Evolutionary conservation across 331 rosid genomes (phyloP), one percentile per base, ranked within the genome.

Genomic region (Pyrus hybrid): DNA sequence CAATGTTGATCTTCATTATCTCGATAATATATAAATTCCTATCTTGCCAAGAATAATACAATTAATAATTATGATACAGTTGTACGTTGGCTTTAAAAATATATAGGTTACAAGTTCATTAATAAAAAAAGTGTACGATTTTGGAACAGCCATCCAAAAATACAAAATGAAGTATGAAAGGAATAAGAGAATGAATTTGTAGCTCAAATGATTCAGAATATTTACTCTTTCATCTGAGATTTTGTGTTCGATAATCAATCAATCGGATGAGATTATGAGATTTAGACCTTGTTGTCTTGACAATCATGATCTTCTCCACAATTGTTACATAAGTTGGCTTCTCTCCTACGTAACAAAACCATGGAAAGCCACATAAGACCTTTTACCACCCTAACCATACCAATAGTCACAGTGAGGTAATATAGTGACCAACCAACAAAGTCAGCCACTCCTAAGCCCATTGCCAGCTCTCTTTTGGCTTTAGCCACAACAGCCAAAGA

Each of bases 361-460:
- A 78, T 76, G 6, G 60, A 37, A 29, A 91, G 51, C 91, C 91
- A 86, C 76, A 84, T 17, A 33, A 87, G 28, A 32, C 80, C 77
- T 82, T 88, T 93, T 4, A 82, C 81, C 60, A 83, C 26, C 80
- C 81, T 90, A 0, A 90, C 84, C 85, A 91, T 82, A 61, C 99
- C 99, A 77, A 88, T 87, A 4, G 85, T 78, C 20, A 91, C 85
- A 3, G 86, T 87, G 6, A 91, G 71, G 73, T 91, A 87, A 84
- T 94, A 94, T 63, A 94, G 63, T 77, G 88, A 82, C 90, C 91
- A 90, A 1, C 92, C 89, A 45, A 86, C 84, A 63, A 86, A 88
- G 26, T 91, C 96, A 61, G 53, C 75, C 66, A 86, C 8, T 14
- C 83, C 89, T 17, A 88, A 63, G 35, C 74, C 85, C 89, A 85